phyloP scores from a whole-genome alignment of 257 asterid species.

The Solanum clarkiae region DNA sequence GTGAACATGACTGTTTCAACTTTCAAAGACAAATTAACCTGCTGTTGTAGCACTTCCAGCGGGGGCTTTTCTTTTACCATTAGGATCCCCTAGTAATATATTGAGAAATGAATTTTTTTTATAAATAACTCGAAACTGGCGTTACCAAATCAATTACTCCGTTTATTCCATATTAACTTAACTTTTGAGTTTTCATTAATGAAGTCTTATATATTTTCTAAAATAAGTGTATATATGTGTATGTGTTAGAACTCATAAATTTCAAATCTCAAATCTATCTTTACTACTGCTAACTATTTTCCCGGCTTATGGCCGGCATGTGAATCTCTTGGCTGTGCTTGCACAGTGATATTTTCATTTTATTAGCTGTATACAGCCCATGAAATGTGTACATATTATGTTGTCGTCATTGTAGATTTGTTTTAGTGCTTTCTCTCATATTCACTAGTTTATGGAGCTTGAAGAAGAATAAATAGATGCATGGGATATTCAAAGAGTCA shows the following conservation, averaged over 20 bases:
- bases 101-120: background rate
- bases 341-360: conserved; percentile 2
- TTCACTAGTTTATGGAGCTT: background rate
- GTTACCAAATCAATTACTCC: background rate
- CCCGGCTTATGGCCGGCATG: background rate
- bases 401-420: background rate
- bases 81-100: background rate
- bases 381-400: background rate
- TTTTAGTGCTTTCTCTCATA: background rate
- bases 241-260: background rate
- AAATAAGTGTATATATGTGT: no score
- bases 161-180: no score
- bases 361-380: conserved; percentile 3
- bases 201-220: no score
- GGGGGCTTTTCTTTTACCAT: background rate
- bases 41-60: background rate
- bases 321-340: background rate
- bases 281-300: background rate
- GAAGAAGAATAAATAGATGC: background rate
- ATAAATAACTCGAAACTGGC: background rate
- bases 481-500: background rate
- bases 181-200: no score
- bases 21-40: background rate
- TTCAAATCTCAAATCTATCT: background rate
- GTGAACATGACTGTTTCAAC: background rate